Conservation (phyloP, 2,329 filamentous ascomycete species). For the Aciculosporium take region DNA sequence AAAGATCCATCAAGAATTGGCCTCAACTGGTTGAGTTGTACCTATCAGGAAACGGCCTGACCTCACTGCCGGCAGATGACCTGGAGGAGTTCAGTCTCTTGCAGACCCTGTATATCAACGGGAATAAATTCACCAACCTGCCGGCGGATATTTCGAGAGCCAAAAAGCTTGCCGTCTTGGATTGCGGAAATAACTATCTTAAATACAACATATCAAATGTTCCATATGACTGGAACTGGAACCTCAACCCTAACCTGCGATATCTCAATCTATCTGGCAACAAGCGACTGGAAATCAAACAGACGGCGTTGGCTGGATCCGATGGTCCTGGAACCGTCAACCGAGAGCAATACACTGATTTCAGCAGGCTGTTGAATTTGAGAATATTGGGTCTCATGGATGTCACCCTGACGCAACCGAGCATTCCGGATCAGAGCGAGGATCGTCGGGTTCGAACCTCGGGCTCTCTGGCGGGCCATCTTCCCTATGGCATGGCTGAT, state of each 20-base stretch:
- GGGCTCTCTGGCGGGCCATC: conserved; percentile 76
- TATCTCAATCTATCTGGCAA: conserved; percentile 96
- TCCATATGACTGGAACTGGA: conserved; percentile 99
- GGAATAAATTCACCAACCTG: conserved; percentile 93
- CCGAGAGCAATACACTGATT: conserved; percentile 65
- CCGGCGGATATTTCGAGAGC: conserved; percentile 92
- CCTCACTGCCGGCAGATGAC: conserved; percentile 82
- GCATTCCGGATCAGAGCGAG: conserved; percentile 87
- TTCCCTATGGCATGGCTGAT: conserved; percentile 96
- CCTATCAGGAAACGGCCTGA: conserved; percentile 86
- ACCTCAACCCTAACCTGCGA: conserved; percentile 86
- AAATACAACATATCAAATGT: conserved; percentile 99
- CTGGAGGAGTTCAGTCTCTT: conserved; percentile 78
- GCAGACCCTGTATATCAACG: conserved; percentile 87
- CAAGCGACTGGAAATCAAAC: conserved; percentile 83
- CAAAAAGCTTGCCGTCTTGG: conserved; percentile 77
- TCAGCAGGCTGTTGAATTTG: conserved; percentile 69
- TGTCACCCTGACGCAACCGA: conserved; percentile 85
- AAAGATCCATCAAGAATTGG: conserved; percentile 78
- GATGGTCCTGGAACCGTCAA: conserved; percentile 39
- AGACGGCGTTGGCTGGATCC: conserved; percentile 29
- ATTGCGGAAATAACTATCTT: conserved; percentile 85
- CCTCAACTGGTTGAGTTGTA: conserved; percentile 83
- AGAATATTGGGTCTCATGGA: conserved; percentile 92
- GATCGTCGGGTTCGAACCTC: conserved; percentile 93